Evolutionary conservation across 805 yeast species (phyloP), one percentile per base, ranked within the genome.

Genomic region (Wickerhamomyces rabaulensis): DNA sequence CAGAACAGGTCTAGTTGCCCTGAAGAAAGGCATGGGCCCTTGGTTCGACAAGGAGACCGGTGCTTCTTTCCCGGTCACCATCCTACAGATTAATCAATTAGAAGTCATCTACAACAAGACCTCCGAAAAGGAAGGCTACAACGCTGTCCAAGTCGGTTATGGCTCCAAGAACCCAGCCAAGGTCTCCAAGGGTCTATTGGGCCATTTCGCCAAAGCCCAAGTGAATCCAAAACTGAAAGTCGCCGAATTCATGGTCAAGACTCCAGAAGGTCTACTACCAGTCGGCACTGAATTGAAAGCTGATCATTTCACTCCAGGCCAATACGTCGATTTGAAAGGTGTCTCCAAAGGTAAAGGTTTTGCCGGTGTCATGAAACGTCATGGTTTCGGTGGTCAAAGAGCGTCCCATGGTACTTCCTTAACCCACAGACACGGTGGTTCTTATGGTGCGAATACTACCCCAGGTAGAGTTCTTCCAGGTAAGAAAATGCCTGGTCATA

Each of bases 381-480:
- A 85, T 74, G 87, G 88, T 12, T 94, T 92, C 70, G 72, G 71
- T 40, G 99, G 99, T 75, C 79, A 87, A 66, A 78, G 80, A 39
- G 97, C 97, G 7, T 76, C 97, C 1, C 99, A 94, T 67, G 99
- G 99, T 85, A 91, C 87, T 22, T 88, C 99, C 25, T 73, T 78
- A 42, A 84, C 92, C 33, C 98, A 94, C 66, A 85, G 99, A 76
- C 82, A 90, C 48, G 96, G 95, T 59, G 99, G 99, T 78, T 91
- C 97, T 27, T 90, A 86, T 58, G 99, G 99, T 79, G 89, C 84
- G 66, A 87, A 87, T 61, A 95, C 94, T 55, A 85, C 88, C 52
- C 99, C 99, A 13, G 97, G 96, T 61, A 86, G 99, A 73, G 88
- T 90, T 44, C 73, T 90, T 52, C 98, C 97, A 15, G 98, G 97